Evolutionary conservation across 345 rosid species (phyloP).

Genomic region (Salix suchowensis): DNA sequence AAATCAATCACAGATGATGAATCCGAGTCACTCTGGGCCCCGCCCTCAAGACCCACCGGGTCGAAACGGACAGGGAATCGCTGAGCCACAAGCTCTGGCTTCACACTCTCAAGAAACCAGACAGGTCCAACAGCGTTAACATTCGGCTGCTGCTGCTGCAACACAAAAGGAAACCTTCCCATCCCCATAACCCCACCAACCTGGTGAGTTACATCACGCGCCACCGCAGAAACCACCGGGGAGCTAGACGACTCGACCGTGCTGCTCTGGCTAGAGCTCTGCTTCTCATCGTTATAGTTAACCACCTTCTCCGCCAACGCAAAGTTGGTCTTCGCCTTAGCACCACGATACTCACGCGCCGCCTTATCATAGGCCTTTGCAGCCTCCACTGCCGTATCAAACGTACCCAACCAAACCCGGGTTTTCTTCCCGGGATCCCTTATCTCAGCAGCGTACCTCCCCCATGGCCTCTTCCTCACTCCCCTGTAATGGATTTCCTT

Average conservation of each 20-base stretch:
- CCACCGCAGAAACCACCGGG: constrained; percentile 4
- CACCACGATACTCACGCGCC: constrained; percentile 60
- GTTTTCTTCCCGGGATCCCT: constrained; percentile 65
- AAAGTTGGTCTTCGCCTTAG: constrained; percentile 68
- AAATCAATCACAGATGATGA: constrained; percentile 38
- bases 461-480: constrained; percentile 72
- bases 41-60: constrained; percentile 29
- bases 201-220: constrained; percentile 30
- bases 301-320: constrained; percentile 26
- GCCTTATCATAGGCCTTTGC: constrained; percentile 62
- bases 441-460: constrained; percentile 75
- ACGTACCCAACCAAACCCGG: constrained; percentile 75
- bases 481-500: constrained; percentile 52
- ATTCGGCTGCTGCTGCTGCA: constrained; percentile 28
- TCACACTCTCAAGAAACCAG: constrained; percentile 31
- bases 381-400: constrained; percentile 65
- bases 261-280: constrained; percentile 37
- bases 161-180: constrained; percentile 49
- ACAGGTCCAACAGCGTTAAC: constrained; percentile 22
- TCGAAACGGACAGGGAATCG: constrained; percentile 46
- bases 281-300: not conserved
- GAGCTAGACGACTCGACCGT: constrained; percentile 40
- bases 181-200: constrained; percentile 1
- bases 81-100: constrained; percentile 36
- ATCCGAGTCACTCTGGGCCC: constrained; percentile 40